Base-by-base conservation (phyloP, 2,329 filamentous ascomycete species). In the Fusarium beomiforme region DNA sequence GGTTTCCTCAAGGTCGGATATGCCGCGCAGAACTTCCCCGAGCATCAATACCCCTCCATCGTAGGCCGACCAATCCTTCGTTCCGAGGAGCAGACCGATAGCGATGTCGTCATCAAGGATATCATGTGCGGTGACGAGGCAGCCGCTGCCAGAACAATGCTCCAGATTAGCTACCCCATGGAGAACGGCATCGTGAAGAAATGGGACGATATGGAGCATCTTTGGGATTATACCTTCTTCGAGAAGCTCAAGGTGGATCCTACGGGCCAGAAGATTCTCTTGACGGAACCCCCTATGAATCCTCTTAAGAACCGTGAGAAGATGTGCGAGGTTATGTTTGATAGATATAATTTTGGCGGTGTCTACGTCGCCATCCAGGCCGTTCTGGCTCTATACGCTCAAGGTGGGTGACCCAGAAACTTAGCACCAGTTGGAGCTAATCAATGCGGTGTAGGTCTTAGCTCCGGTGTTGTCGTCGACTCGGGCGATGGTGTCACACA, bases 51-150 rank as follows among this genome's bases (percentile, higher is more conserved):
- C 84, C 96, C 96, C 62, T 98, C 95, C 75, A 98, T 99, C 83
- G 94, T 99, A 82, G 96, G 96, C 81, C 93, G 96, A 77, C 96
- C 96, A 55, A 99, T 99, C 83, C 89, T 99, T 79, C 94, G 96
- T 84, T 95, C 95, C 70, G 96, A 99, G 87, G 96, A 99, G 84
- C 88, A 88, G 80, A 87, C 86, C 76, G 84, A 85, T 80, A 85
- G 83, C 79, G 84, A 88, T 79, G 77, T 89, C 85, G 91, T 89
- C 83, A 92, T 90, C 83, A 98, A 98, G 88, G 96, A 99, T 85
- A 98, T 99, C 81, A 99, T 99, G 96, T 98, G 95, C 84, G 96
- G 96, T 81, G 96, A 99, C 85, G 95, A 99, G 85, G 96, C 96
- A 53, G 95, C 96, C 19, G 94, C 94, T 58, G 95, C 96, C 74